Evolutionary conservation across 2,329 filamentous ascomycete genomes (phyloP), one percentile per base, ranked within the genome.

Genomic region (Sporothrix phasma): DNA sequence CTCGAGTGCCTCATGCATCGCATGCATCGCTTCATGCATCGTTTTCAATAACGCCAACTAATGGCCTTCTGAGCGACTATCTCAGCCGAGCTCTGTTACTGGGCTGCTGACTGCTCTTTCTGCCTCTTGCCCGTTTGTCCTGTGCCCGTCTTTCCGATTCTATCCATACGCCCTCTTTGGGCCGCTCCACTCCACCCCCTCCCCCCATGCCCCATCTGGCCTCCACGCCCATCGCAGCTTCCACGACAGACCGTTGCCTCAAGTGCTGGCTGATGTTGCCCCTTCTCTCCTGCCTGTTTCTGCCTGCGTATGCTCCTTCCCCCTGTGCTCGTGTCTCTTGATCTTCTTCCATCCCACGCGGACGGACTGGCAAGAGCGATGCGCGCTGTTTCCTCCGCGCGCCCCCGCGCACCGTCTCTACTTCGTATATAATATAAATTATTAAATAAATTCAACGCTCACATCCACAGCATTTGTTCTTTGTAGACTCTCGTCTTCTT

Each of bases 171-270:
- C 58, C 49, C 31, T 39, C 19, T 37, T 37, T 37, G 13, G 45
- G 29, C 15, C 45, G 17, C 45, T 41, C 45, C 41, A 45, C 39
- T 49, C 41, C 51, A 31, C 41, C 59, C 45, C 51, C 15, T 31
- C 45, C n/a, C 31, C 31, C 39, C 59, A 49, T 31, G 39, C 59
- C 59, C 59, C 59, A 46, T 49, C 26, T 39, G 41, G 7, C 26
- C 29, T 26, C 43, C 10, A 45, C 39, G 58, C 31, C 41, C 41
- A 49, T 47, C 29, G 58, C 29, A 29, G 43, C 43, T 61, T 61
- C 58, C 58, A 37, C 11, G 29, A 61, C 49, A 26, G 43, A n/a
- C 58, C 58, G 58, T 37, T 61, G 43, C 58, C 43, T 61, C 58
- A 43, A 61, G 24, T 61, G 58, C 58, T 61, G 41, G 39, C 54